phyloP scores from a whole-genome alignment of 805 yeast species.

The Citeromyces nyonsensis region DNA sequence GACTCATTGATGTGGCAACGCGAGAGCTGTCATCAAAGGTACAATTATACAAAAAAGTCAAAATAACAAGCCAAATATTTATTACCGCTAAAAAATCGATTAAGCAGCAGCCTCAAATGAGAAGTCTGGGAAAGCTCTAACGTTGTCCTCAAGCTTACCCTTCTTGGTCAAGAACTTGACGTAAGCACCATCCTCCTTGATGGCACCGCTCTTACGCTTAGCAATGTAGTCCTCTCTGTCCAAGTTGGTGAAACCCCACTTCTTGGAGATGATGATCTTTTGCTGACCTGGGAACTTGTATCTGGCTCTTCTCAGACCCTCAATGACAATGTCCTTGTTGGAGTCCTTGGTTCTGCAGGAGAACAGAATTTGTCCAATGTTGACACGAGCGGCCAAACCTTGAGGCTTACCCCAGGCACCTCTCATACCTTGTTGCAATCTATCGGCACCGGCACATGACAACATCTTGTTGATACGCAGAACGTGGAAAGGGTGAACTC shows the following conservation, averaged over 20 bases:
- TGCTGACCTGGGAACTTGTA: constrained; percentile 99
- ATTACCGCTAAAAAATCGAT: not conserved
- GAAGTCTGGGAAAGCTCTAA: constrained; percentile 87
- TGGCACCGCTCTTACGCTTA: constrained; percentile 94
- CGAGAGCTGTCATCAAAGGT: too few relatives aligned
- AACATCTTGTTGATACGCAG: constrained; percentile 99
- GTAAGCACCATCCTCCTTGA: constrained; percentile 98
- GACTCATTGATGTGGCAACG: too few relatives aligned
- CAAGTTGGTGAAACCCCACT: constrained; percentile 99
- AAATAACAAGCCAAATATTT: not conserved
- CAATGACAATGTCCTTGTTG: constrained; percentile 94
- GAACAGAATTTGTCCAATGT: constrained; percentile 95
- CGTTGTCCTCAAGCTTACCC: constrained; percentile 90
- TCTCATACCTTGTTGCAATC: constrained; percentile 99
- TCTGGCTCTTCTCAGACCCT: constrained; percentile 99
- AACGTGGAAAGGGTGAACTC: constrained; percentile 99
- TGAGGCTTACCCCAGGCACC: constrained; percentile 99
- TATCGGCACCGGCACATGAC: constrained; percentile 99
- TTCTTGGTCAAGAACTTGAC: constrained; percentile 95
- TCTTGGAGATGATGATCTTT: constrained; percentile 96
- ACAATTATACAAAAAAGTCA: not conserved
- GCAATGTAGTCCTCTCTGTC: constrained; percentile 94
- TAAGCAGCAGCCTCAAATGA: constrained; percentile 28
- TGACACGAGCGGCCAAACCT: constrained; percentile 98
- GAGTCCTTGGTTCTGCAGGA: constrained; percentile 97